Evolutionary conservation across 1,139 yeast genomes (phyloP), one percentile per base, ranked within the genome.

Genomic region (Geotrichum phurueaensis): DNA sequence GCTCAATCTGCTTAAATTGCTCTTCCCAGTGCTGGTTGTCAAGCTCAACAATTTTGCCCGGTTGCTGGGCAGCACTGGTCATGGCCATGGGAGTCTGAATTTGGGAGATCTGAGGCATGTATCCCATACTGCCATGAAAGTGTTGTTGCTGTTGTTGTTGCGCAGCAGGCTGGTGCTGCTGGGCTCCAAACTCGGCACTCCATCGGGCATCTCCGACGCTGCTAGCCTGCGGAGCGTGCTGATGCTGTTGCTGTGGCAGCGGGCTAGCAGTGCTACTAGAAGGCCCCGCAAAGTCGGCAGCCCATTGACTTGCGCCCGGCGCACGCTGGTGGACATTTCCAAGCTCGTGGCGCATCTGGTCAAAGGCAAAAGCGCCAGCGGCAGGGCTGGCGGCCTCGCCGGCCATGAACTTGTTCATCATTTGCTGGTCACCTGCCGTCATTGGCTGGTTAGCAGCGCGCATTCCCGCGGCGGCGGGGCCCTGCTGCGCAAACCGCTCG

Each of bases 1-100:
- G 81, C 73, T 91, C 97, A 57, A 90, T 79, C 69, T 85, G 86
- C 68, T 84, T 82, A 75, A 92, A 92, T 67, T 87, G 91, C 69
- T 87, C 86, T 70, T 91, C 97, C 98, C 98, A 92, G 62, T 78
- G 71, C 51, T 73, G 70, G 63, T 75, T 67, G 63, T 73, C 76
- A 50, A 76, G 70, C 66, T 76, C 76, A n/a, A 73, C 73, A 10
- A 76, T 62, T 60, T 70, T 64, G 12, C 51, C 47, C 6, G 50
- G 18, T 31, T 36, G 53, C 12, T 27, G 52, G 2, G 54, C n/a
- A 2, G 53, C n/a, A n/a, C 51, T 25, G 15, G 49, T 10, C 58
- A 55, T 55, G 4, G 39, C 20, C 18, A 53, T 25, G 9, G 53
- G 58, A 22, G 54, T 55, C 18, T 55, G 51, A 53, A 55, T 36